phyloP scores from a whole-genome alignment of 2,329 filamentous ascomycete genomes.

The Botrytis fabae region DNA sequence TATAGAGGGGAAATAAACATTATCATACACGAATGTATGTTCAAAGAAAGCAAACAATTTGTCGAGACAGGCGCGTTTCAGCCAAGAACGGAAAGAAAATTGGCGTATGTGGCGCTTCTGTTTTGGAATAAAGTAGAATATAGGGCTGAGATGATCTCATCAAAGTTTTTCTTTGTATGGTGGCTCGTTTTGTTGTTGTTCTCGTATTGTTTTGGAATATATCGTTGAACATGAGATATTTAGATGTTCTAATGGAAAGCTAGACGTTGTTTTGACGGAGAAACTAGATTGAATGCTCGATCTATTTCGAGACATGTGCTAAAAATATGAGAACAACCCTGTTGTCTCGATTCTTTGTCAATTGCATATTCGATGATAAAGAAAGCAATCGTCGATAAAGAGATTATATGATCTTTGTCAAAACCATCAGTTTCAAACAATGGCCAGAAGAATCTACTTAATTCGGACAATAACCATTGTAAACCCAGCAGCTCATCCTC shows the following conservation, averaged over 20 bases:
- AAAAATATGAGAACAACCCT: neutral
- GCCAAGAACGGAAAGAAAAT: neutral
- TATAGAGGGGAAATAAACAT: neutral
- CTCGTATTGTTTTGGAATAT: neutral
- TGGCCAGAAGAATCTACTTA: neutral
- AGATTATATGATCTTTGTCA: neutral
- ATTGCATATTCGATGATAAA: neutral
- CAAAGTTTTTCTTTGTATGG: neutral
- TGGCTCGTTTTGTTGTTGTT: neutral
- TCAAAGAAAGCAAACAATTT: neutral
- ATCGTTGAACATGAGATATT: neutral
- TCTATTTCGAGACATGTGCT: neutral
- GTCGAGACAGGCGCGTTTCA: neutral
- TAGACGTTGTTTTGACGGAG: neutral
- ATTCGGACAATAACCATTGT: conserved; percentile 14
- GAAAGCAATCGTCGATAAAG: neutral
- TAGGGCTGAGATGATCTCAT: neutral
- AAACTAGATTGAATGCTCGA: neutral
- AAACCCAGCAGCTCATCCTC: neutral
- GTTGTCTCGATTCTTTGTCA: neutral
- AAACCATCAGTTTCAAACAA: neutral
- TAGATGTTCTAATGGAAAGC: neutral
- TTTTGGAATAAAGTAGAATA: neutral
- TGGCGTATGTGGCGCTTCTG: neutral
- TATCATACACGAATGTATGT: neutral